phyloP scores from a whole-genome alignment of 129 eudicot genomes.

The Silybum marianum region DNA sequence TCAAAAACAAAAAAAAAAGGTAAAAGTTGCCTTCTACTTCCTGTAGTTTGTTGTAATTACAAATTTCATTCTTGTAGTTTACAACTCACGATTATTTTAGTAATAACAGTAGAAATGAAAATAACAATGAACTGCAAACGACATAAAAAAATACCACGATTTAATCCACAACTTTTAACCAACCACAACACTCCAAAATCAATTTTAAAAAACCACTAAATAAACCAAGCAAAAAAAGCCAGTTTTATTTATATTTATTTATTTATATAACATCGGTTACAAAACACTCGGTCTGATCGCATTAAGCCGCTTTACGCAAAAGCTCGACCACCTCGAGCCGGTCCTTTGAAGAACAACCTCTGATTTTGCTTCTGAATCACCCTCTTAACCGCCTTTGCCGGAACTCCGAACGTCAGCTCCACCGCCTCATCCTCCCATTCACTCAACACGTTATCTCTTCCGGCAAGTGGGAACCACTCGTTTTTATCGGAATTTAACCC shows the following conservation, averaged over 20 bases:
- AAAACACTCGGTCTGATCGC: background rate
- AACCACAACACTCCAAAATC: too few relatives aligned
- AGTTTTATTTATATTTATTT: slow-evolving; percentile 37
- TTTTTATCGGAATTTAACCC: slow-evolving; percentile 50
- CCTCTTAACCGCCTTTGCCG: slow-evolving; percentile 49
- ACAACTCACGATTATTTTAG: too few relatives aligned
- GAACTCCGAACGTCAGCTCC: slow-evolving; percentile 53
- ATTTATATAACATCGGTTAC: slow-evolving; percentile 10
- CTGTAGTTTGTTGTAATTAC: too few relatives aligned
- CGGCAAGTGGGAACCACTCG: slow-evolving; percentile 53
- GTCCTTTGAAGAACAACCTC: slow-evolving; percentile 60
- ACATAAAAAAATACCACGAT: too few relatives aligned
- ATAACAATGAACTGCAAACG: too few relatives aligned
- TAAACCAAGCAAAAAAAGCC: background rate
- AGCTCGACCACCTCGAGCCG: slow-evolving; percentile 41
- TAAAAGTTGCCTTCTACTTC: too few relatives aligned
- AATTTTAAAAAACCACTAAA: too few relatives aligned
- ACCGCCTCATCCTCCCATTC: slow-evolving; percentile 63
- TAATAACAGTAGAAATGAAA: too few relatives aligned
- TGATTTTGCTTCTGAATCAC: slow-evolving; percentile 46
- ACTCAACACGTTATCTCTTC: slow-evolving; percentile 47
- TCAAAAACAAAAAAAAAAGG: too few relatives aligned
- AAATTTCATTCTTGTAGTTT: too few relatives aligned
- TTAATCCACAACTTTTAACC: too few relatives aligned
- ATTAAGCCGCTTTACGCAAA: background rate